These are phyloP conservation scores for Mortierella sp. DNA, from an alignment of 371 early-diverging fungal species.

Conservation along the genomic window DNA sequence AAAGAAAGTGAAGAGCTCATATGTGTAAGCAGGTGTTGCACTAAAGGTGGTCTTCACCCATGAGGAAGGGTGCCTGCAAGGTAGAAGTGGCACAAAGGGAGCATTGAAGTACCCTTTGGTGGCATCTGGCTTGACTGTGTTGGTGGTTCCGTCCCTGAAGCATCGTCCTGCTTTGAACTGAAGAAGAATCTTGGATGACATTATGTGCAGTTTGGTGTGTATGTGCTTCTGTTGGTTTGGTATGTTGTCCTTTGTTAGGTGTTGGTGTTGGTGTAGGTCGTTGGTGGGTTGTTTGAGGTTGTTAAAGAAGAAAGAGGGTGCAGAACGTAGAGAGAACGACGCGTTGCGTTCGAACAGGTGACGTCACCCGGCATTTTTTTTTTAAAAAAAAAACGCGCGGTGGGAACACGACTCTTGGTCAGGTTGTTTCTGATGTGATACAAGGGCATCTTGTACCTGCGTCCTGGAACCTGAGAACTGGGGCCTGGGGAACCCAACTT, in stretches of 20 bases:
- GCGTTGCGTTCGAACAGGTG: not conserved
- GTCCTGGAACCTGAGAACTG: not conserved
- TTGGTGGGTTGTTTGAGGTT: not conserved
- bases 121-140: slow-evolving; percentile 76
- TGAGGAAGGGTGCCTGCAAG: not conserved
- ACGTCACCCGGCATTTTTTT: not conserved
- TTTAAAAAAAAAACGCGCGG: not conserved
- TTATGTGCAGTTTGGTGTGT: slow-evolving; percentile 6
- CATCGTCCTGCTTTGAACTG: slow-evolving; percentile 87
- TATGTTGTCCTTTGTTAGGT: not conserved
- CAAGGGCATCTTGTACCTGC: not conserved
- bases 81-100: not conserved
- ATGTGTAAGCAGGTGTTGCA: not conserved
- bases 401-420: not conserved
- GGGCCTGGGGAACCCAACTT: not conserved
- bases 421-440: not conserved
- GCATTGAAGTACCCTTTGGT: slow-evolving; percentile 73
- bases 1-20: slow-evolving; percentile 17
- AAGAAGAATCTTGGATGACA: slow-evolving; percentile 59
- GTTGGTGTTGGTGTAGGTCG: not conserved
- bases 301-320: not conserved
- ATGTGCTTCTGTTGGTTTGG: too few species aligned
- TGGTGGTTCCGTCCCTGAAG: slow-evolving; percentile 74
- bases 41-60: not conserved
- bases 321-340: not conserved